Conservation (phyloP, 768 basidiomycete species). For the Asterophora parasitica region DNA sequence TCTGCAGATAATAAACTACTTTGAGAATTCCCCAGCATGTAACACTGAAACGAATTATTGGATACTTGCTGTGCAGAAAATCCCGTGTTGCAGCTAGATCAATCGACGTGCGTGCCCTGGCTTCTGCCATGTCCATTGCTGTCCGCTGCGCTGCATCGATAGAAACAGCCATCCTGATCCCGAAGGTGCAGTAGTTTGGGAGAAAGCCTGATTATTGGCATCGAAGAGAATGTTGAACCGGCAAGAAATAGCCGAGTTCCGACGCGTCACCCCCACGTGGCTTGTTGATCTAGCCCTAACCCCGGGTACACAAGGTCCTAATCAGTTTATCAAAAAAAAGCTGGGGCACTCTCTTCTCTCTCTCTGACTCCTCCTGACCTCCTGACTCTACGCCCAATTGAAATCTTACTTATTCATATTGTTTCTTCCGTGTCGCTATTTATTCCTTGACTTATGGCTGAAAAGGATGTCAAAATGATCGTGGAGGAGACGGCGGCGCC, state of each 20-base stretch:
- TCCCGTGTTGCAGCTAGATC: slow-evolving; percentile 38
- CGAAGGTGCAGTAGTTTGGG: not conserved
- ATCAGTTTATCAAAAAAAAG: slow-evolving; percentile 2
- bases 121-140: slow-evolving; percentile 46
- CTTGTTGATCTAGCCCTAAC: slow-evolving; percentile 8
- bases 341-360: not conserved
- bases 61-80: slow-evolving; percentile 45
- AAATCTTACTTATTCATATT: not conserved
- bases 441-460: slow-evolving; percentile 23
- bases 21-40: not conserved
- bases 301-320: not conserved
- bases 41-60: not conserved
- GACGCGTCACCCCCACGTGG: not conserved
- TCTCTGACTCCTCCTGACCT: not conserved
- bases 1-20: slow-evolving; percentile 28
- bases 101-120: slow-evolving; percentile 40
- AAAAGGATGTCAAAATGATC: slow-evolving; percentile 21
- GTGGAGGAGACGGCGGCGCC: slow-evolving; percentile 11
- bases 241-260: not conserved
- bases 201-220: not conserved
- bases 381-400: not conserved
- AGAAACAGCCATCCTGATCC: slow-evolving; percentile 5
- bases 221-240: too few species aligned
- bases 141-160: slow-evolving; percentile 42
- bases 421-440: slow-evolving; percentile 15